Evolutionary conservation across 495 filamentous ascomycete species (phyloP), one percentile per base, ranked within the genome.

Genomic region (Parmelia sp.): DNA sequence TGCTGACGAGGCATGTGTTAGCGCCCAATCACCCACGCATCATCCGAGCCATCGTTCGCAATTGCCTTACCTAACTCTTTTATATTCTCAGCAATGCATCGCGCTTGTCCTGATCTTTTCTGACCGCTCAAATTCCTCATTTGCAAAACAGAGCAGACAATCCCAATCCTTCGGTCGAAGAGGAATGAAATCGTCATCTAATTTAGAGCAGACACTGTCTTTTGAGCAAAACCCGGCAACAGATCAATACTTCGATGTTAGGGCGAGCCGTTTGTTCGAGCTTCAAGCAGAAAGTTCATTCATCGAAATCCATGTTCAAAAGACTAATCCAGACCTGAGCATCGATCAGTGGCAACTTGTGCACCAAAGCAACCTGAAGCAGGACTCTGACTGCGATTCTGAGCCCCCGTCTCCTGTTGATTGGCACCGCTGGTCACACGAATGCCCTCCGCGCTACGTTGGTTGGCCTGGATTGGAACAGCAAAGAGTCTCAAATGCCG

Each of bases 131-230:
- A n/a, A n/a, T n/a, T n/a, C n/a, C n/a, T n/a, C n/a, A n/a, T n/a
- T n/a, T n/a, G n/a, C n/a, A n/a, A n/a, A n/a, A n/a, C n/a, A n/a
- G n/a, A 36, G 10, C 35, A 36, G 35, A 10, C 35, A 36, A 36
- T 36, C 35, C 10, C 35, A 36, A 21, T 5, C 17, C 19, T 21
- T 44, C 40, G 21, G 14, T 21, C 21, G 0, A 59, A 25, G n/a
- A 63, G 35, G 37, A 14, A 65, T 65, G 63, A 58, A 33, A 47
- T 23, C 60, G 19, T 62, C 65, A 12, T 33, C 42, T 21, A 56
- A 55, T 55, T 25, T 66, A 23, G 58, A 66, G 19, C 37, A 65
- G 40, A 42, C 45, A 21, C 21, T 66, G 39, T 58, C 60, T 37
- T 61, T 55, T 40, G n/a, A 55, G 9, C 55, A 61, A 39, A 59